These are phyloP conservation scores for Ploettnerulaceae sp. DNA, from an alignment of 2,329 filamentous ascomycete genomes.

Conservation along the genomic window DNA sequence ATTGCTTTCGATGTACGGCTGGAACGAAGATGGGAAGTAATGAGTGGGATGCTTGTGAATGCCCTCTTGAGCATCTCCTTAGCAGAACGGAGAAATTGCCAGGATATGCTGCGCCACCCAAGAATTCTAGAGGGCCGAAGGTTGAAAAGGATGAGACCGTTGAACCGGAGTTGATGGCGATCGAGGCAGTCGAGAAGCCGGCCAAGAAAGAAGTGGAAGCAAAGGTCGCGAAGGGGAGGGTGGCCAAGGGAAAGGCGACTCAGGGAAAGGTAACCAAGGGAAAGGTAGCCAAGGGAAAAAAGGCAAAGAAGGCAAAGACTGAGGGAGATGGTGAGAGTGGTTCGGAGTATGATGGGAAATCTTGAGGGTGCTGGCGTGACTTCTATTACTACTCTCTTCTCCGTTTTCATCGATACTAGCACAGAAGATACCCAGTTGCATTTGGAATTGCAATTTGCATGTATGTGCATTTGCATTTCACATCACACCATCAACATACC, in stretches of 20 bases:
- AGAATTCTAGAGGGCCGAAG: slow-evolving; percentile 3
- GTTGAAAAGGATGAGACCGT: slow-evolving; percentile 1
- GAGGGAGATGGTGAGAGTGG: too few relatives aligned
- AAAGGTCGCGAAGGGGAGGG: slow-evolving; percentile 1
- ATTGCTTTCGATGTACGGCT: slow-evolving; percentile 43
- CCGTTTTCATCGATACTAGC: too few relatives aligned
- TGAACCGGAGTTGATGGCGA: too few relatives aligned
- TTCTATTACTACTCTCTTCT: too few relatives aligned
- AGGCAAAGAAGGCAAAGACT: neutral
- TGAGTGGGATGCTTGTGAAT: slow-evolving; percentile 56
- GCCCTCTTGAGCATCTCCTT: slow-evolving; percentile 60
- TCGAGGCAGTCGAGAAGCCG: too few relatives aligned
- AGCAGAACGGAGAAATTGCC: slow-evolving; percentile 48
- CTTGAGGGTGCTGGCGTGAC: too few relatives aligned
- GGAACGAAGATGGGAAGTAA: slow-evolving; percentile 53
- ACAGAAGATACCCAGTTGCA: too few relatives aligned
- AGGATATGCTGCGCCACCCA: slow-evolving; percentile 2
- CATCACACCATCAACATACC: too few relatives aligned
- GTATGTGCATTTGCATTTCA: too few relatives aligned
- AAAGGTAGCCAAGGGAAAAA: neutral
- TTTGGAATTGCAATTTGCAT: too few relatives aligned
- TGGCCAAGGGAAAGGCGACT: neutral
- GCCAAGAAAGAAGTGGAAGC: slow-evolving; percentile 14
- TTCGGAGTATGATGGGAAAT: too few relatives aligned
- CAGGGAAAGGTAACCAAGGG: neutral